Evolutionary conservation across 768 basidiomycete genomes (phyloP).

Genomic region (Boletus subparvulus): DNA sequence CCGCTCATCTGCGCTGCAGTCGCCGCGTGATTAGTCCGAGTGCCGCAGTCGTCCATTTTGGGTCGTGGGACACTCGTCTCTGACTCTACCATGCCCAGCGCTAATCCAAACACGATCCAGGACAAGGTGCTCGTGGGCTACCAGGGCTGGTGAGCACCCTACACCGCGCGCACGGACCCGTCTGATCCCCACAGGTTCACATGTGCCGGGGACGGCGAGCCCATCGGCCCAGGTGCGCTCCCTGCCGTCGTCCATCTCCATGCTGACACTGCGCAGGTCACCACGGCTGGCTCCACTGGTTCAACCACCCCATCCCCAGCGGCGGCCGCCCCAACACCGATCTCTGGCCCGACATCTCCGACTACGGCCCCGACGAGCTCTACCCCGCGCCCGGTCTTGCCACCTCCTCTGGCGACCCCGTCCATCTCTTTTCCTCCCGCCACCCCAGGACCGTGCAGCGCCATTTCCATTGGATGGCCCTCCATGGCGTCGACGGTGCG

Average conservation of each 20-base stretch:
- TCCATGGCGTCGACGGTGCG: slow-evolving; percentile 75
- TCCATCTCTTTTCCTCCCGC: slow-evolving; percentile 75
- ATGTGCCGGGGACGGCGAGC: slow-evolving; percentile 66
- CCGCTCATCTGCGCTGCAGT: too few relatives aligned
- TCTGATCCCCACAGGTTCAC: slow-evolving; percentile 55
- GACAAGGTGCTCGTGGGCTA: slow-evolving; percentile 85
- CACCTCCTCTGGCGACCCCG: slow-evolving; percentile 53
- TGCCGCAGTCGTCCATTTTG: too few relatives aligned
- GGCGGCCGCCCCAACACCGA: slow-evolving; percentile 75
- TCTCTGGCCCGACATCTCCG: slow-evolving; percentile 77
- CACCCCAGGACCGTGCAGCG: slow-evolving; percentile 70
- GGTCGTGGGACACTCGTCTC: too few relatives aligned
- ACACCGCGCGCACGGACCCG: neutral
- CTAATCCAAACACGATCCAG: slow-evolving; percentile 74
- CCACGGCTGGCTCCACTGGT: slow-evolving; percentile 89
- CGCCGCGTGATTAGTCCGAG: too few relatives aligned
- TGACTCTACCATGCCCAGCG: slow-evolving; percentile 30
- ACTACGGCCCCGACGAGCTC: slow-evolving; percentile 68
- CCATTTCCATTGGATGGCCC: slow-evolving; percentile 70
- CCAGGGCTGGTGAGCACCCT: slow-evolving; percentile 71
- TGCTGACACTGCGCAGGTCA: slow-evolving; percentile 41
- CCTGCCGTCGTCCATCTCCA: neutral
- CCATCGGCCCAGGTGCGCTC: slow-evolving; percentile 55
- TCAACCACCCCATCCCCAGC: slow-evolving; percentile 60
- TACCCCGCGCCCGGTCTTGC: slow-evolving; percentile 68